Percentiles rank a stretch among this genome's conserved stretches.
phyloP scores from a whole-genome alignment of 345 rosid genomes.

The Populus tremula region DNA sequence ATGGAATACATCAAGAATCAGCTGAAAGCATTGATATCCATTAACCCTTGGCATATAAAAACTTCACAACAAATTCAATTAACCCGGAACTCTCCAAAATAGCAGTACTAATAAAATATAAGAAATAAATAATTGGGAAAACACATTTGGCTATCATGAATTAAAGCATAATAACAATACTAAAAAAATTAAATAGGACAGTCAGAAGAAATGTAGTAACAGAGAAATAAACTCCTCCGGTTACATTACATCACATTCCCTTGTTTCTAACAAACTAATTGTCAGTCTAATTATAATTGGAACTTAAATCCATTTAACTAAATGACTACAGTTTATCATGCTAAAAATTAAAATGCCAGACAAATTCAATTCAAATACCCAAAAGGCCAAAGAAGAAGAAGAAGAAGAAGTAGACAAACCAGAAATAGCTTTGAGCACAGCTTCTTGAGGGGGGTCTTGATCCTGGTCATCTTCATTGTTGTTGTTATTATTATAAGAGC shows the following conservation, averaged over 20 bases:
- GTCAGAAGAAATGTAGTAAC: too few species aligned
- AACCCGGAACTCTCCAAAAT: too few species aligned
- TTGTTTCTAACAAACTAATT: not conserved
- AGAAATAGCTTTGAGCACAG: constrained; percentile 91
- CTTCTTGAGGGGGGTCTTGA: constrained; percentile 88
- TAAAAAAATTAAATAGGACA: too few species aligned
- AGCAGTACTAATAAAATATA: too few species aligned
- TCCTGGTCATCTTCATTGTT: constrained; percentile 44
- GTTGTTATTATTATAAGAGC: constrained; percentile 36
- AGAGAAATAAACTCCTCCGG: too few species aligned
- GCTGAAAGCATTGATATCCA: not conserved
- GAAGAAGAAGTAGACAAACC: constrained; percentile 34
- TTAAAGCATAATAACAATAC: too few species aligned
- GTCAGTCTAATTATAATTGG: not conserved
- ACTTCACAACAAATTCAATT: too few species aligned
- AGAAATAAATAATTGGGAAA: too few species aligned
- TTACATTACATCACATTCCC: too few species aligned
- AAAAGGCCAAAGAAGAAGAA: not conserved
- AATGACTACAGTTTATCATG: too few species aligned
- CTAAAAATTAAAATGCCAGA: not conserved
- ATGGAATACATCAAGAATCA: not conserved
- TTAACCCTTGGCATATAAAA: too few species aligned
- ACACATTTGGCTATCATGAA: too few species aligned
- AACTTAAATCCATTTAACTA: not conserved
- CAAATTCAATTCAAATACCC: not conserved